Evolutionary conservation across 768 basidiomycete genomes (phyloP).

Genomic region (Boletus tomentosulus): DNA sequence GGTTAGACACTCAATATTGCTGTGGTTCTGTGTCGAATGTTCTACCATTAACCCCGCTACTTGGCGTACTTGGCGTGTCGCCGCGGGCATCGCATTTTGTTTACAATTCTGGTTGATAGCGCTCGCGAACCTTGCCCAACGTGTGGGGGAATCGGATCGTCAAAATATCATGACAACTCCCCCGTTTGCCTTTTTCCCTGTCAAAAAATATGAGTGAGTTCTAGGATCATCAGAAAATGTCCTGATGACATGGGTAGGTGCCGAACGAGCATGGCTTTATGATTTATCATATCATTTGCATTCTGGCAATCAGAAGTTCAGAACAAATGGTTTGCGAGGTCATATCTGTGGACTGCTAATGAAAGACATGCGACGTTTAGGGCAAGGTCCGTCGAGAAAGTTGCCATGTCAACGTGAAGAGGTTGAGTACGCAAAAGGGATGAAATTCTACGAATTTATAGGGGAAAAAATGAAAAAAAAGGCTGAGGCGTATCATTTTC

Average conservation of each 20-base stretch:
- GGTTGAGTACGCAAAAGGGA: not conserved
- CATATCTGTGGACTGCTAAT: not conserved
- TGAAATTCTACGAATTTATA: not conserved
- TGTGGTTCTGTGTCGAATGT: not conserved
- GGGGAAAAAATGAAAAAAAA: no score
- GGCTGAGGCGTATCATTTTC: conserved; percentile 6
- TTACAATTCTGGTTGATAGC: not conserved
- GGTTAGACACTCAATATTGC: not conserved
- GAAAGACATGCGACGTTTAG: not conserved
- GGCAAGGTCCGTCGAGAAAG: not conserved
- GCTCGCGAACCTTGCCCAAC: not conserved
- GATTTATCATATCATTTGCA: no score
- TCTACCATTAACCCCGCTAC: not conserved
- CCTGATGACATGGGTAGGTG: not conserved
- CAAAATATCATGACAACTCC: not conserved
- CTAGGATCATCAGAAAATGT: not conserved
- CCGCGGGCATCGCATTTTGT: not conserved
- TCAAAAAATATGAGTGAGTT: not conserved
- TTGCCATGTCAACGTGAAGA: not conserved
- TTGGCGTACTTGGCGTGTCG: not conserved
- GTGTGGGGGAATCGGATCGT: not conserved
- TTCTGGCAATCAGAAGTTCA: not conserved
- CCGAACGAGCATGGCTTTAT: not conserved
- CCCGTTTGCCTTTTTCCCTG: not conserved
- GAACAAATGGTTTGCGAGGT: not conserved